A percentile compares a stretch with the other conserved stretches of the same genome.
These are phyloP conservation scores for Gracilaria gracilis DNA, from an alignment of 23 red algal genomes.

Conservation along the genomic window DNA sequence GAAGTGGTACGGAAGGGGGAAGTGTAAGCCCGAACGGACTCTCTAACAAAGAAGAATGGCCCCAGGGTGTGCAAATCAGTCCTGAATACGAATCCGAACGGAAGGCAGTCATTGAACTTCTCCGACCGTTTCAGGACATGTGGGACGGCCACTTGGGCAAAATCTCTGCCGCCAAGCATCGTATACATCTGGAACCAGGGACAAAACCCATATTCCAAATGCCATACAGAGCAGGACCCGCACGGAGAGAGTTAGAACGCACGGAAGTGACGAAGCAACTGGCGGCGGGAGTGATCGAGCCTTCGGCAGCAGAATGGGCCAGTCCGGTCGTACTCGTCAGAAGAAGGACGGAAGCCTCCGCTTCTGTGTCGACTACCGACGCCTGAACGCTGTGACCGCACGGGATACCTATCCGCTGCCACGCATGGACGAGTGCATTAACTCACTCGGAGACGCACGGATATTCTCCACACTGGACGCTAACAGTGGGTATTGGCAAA, in stretches of 20 bases:
- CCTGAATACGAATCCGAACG: neutral
- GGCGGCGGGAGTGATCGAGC: neutral
- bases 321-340: neutral
- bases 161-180: neutral
- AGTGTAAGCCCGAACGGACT: too few relatives aligned
- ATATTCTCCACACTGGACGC: conserved; percentile 52
- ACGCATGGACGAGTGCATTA: conserved; percentile 61
- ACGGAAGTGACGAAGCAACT: conserved; percentile 2
- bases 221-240: neutral
- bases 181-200: conserved; percentile 35
- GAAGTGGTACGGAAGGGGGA: neutral
- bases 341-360: conserved; percentile 21
- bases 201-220: neutral
- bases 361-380: conserved; percentile 42
- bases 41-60: neutral
- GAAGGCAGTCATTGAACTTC: neutral
- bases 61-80: neutral
- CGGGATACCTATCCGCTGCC: conserved; percentile 47
- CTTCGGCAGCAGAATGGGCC: conserved; percentile 16
- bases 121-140: too few relatives aligned
- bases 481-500: conserved; percentile 57
- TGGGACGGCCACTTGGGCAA: neutral
- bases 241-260: neutral
- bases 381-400: conserved; percentile 22
- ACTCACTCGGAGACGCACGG: conserved; percentile 48